Evolutionary conservation across 2,329 filamentous ascomycete genomes (phyloP).

Genomic region (Sclerotinia subarctica): DNA sequence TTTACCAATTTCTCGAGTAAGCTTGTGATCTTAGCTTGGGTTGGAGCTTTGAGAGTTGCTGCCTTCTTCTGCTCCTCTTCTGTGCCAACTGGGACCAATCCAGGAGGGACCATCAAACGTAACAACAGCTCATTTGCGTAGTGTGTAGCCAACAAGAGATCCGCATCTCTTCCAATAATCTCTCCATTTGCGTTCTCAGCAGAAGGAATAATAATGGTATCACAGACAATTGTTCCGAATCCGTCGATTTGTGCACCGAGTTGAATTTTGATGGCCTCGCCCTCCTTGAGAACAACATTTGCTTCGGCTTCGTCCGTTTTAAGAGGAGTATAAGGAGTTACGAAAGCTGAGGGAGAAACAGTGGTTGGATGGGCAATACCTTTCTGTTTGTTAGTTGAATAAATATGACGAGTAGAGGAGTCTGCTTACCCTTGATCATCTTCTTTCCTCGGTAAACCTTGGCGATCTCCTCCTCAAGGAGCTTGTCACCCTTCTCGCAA

Average conservation of each 20-base stretch:
- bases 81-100: slow-evolving; percentile 73
- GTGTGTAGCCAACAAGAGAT: slow-evolving; percentile 85
- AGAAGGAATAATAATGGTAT: slow-evolving; percentile 74
- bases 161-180: slow-evolving; percentile 74
- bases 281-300: slow-evolving; percentile 71
- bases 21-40: slow-evolving; percentile 80
- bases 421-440: slow-evolving; percentile 71
- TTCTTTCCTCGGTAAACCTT: slow-evolving; percentile 99
- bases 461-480: slow-evolving; percentile 85
- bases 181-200: slow-evolving; percentile 59
- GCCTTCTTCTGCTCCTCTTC: slow-evolving; percentile 97
- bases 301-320: slow-evolving; percentile 84
- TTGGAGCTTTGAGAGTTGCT: slow-evolving; percentile 73
- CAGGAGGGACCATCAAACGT: slow-evolving; percentile 87
- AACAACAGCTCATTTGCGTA: slow-evolving; percentile 95
- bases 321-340: slow-evolving; percentile 95
- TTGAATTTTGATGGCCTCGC: slow-evolving; percentile 94
- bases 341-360: slow-evolving; percentile 86
- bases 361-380: slow-evolving; percentile 93
- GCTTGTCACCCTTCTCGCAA: slow-evolving; percentile 92
- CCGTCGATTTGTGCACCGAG: slow-evolving; percentile 98
- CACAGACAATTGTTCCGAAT: slow-evolving; percentile 92
- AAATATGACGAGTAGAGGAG: slow-evolving; percentile 32
- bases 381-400: slow-evolving; percentile 41
- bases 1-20: slow-evolving; percentile 90